Evolutionary conservation across 805 yeast species (phyloP), one percentile per base, ranked within the genome.

Genomic region (Myxozyma melibiosi): DNA sequence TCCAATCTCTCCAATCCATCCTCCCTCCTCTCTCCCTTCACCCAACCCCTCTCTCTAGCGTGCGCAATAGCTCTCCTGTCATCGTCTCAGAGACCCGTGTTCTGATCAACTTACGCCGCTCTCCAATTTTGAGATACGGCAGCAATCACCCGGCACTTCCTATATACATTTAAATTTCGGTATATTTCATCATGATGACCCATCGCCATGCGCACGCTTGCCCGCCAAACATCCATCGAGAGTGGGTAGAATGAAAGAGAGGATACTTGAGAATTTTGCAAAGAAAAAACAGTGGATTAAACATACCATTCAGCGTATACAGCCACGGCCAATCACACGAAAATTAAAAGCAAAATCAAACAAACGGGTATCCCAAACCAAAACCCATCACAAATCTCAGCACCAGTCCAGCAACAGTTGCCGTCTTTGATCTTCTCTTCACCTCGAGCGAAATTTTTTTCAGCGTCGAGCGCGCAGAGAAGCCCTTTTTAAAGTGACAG

Each of bases 91-190:
- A 46, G 57, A 39, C 62, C 64, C 64, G 58, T 42, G 44, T 46
- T 58, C 51, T 58, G 64, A 48, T 60, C 64, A 60, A 41, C 11
- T 50, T 27, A 27, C 54, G 20, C 45, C 38, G 18, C 24, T 33
- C 35, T 25, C 31, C n/a, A 18, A 25, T 31, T 4, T 24, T 16
- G 37, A 4, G 16, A 40, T 5, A 11, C 27, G 30, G 25, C 3
- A 18, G 48, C 8, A 45, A 55, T 60, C 64, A 60, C 58, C 58
- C 64, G 64, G 64, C 64, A 60, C 64, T 60, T 60, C 64, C 64
- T 60, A 60, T 60, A 57, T 60, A 56, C 57, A 31, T 50, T 33
- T 38, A 50, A 31, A 40, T 49, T 40, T 50, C 58, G 64, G 64
- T 53, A 60, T 48, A 30, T 51, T 58, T 60, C 64, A 60, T 60